A percentile compares a stretch with the other conserved stretches of the same genome.
Conservation (phyloP, 768 basidiomycete genomes). For the Russula foetens region DNA sequence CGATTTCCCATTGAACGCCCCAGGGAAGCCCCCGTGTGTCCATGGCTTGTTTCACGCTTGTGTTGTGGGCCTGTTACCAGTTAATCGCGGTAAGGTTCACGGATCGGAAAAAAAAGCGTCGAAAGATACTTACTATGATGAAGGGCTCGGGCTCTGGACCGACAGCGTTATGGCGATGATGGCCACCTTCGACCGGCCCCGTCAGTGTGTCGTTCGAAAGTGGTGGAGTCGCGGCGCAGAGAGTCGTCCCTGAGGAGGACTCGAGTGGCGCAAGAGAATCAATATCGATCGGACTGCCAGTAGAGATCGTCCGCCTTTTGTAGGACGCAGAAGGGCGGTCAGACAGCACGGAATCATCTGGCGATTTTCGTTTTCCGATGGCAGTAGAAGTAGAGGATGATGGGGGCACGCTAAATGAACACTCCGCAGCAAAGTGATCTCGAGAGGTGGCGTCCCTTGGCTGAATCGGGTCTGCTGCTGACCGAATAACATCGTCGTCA, state of each 20-base stretch:
- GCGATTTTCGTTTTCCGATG: conserved; percentile 9
- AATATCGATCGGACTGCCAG: neutral
- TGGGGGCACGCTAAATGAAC: neutral
- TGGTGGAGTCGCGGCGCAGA: neutral
- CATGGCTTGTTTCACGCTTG: conserved; percentile 6
- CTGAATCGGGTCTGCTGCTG: neutral
- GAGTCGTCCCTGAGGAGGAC: neutral
- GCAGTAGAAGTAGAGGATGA: neutral
- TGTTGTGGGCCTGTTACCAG: conserved; percentile 4
- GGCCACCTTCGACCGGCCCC: too few relatives aligned
- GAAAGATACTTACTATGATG: conserved; percentile 3
- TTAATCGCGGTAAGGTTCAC: neutral
- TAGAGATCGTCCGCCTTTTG: neutral
- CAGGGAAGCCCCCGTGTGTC: conserved; percentile 18
- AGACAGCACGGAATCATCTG: neutral
- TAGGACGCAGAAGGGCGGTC: neutral
- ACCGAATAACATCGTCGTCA: conserved; percentile 1
- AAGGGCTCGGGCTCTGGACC: neutral
- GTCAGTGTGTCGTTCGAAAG: neutral
- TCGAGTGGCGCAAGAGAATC: neutral
- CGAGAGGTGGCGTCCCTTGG: neutral
- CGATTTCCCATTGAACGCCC: conserved; percentile 49
- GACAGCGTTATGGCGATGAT: neutral
- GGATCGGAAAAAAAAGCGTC: neutral
- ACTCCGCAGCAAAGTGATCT: neutral